Percentiles rank a stretch among this genome's conserved stretches.
phyloP scores from a whole-genome alignment of 2,329 filamentous ascomycete genomes.

The Xylariaceae sp. region DNA sequence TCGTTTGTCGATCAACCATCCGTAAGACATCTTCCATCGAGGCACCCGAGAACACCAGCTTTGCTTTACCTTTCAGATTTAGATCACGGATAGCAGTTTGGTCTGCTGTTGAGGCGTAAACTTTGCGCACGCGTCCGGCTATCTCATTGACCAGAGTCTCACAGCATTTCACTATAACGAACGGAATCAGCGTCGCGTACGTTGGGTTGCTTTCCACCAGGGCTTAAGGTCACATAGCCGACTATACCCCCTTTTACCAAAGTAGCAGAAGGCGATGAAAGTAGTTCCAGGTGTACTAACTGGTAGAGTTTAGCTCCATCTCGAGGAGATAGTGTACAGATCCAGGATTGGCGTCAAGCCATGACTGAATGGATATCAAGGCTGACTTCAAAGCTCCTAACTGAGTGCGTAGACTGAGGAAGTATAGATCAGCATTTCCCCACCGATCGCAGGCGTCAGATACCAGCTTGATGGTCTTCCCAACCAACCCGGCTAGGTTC shows the following conservation, averaged over 20 bases:
- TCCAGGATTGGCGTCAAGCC: neutral
- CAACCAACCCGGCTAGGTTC: slow-evolving; percentile 7
- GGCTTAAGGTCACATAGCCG: too few relatives aligned
- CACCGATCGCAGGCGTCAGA: slow-evolving; percentile 2
- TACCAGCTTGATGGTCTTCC: slow-evolving; percentile 7
- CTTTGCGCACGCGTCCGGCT: neutral
- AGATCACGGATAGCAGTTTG: neutral
- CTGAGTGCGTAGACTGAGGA: slow-evolving; percentile 6
- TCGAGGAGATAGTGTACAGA: neutral
- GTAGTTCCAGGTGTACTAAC: too few relatives aligned
- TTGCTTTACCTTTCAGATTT: neutral
- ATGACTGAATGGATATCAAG: slow-evolving; percentile 4
- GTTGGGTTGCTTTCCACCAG: too few relatives aligned
- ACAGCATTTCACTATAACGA: neutral
- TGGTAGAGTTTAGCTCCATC: neutral
- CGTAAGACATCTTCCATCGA: slow-evolving; percentile 4
- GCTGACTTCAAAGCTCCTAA: slow-evolving; percentile 5
- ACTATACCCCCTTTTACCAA: too few relatives aligned
- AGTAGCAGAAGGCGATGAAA: too few relatives aligned
- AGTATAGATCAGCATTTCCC: slow-evolving; percentile 5
- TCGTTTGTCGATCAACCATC: slow-evolving; percentile 11
- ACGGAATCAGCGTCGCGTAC: too few relatives aligned
- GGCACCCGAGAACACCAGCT: neutral
- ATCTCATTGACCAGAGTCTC: neutral
- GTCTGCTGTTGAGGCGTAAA: neutral